phyloP scores from a whole-genome alignment of 2,329 filamentous ascomycete genomes.

The Stachybotrys echinatus region DNA sequence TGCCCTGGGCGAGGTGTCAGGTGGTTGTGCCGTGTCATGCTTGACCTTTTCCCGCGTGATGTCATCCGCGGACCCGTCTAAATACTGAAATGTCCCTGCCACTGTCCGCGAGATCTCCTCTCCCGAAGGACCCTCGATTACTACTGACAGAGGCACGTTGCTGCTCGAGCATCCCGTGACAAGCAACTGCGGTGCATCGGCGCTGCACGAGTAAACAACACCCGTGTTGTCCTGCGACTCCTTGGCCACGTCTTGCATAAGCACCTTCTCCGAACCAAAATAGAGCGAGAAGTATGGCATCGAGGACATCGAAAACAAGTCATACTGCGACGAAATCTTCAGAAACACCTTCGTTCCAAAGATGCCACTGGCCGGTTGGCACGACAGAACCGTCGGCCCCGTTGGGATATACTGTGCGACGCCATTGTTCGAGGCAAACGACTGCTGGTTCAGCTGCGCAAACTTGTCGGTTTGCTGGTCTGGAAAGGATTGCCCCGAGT shows the following conservation, averaged over 20 bases:
- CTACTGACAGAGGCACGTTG: conserved; percentile 50
- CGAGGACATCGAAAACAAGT: conserved; percentile 56
- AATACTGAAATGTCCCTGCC: conserved; percentile 42
- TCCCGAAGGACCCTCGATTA: conserved; percentile 46
- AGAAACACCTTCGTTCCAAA: conserved; percentile 68
- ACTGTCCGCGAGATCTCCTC: conserved; percentile 46
- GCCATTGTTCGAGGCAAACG: conserved; percentile 56
- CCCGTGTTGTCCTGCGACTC: conserved; percentile 50
- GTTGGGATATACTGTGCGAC: conserved; percentile 63
- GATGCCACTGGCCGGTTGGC: conserved; percentile 62
- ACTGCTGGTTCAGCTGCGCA: conserved; percentile 47
- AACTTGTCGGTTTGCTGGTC: conserved; percentile 45
- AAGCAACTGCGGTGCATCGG: conserved; percentile 61
- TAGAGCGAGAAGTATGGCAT: conserved; percentile 58
- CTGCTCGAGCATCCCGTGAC: conserved; percentile 43
- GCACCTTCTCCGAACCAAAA: conserved; percentile 73
- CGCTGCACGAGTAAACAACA: conserved; percentile 67
- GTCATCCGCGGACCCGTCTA: conserved; percentile 43
- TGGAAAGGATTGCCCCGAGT: conserved; percentile 41
- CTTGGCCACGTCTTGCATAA: conserved; percentile 55
- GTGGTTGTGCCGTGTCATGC: conserved; percentile 29
- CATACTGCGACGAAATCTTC: conserved; percentile 69
- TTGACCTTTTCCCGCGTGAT: conserved; percentile 34
- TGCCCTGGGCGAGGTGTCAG: conserved; percentile 33
- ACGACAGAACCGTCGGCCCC: conserved; percentile 59